Percentiles rank a stretch among this genome's conserved stretches.
Conservation (phyloP, 306 rosid species). For the Sicyos edulis region DNA sequence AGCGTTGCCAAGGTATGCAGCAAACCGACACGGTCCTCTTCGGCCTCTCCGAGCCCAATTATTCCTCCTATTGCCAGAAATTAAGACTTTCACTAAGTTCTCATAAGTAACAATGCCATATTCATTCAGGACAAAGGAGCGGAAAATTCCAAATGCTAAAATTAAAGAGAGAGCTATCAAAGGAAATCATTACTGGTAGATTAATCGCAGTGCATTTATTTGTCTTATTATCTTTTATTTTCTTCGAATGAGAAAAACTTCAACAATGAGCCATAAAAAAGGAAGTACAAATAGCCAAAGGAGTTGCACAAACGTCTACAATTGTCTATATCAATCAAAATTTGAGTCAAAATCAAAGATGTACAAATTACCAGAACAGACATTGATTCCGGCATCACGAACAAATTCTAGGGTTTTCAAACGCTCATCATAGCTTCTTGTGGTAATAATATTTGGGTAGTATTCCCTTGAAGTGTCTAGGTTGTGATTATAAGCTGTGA, state of each 20-base stretch:
- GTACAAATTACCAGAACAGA: constrained; percentile 67
- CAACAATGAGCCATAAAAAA: neutral
- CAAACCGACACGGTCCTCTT: constrained; percentile 91
- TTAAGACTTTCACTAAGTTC: neutral
- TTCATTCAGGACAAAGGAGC: neutral
- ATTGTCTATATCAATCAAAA: neutral
- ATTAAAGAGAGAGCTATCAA: neutral
- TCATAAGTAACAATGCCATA: neutral
- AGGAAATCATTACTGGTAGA: neutral
- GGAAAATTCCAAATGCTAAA: neutral
- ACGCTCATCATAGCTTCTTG: constrained; percentile 92
- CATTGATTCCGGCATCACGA: constrained; percentile 95
- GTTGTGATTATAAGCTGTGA: constrained; percentile 95
- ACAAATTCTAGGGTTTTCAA: constrained; percentile 77
- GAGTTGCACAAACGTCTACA: neutral
- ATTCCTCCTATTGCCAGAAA: constrained; percentile 67
- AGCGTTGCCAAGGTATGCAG: constrained; percentile 90
- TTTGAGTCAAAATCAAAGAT: constrained; percentile 4
- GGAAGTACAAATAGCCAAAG: neutral
- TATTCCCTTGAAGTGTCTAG: constrained; percentile 96
- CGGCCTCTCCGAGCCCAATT: constrained; percentile 96
- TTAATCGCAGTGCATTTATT: neutral
- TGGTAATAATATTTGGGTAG: constrained; percentile 86
- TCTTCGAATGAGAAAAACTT: neutral
- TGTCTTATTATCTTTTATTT: neutral